Conservation (phyloP, 2,329 filamentous ascomycete genomes). For the Exophiala sp. region DNA sequence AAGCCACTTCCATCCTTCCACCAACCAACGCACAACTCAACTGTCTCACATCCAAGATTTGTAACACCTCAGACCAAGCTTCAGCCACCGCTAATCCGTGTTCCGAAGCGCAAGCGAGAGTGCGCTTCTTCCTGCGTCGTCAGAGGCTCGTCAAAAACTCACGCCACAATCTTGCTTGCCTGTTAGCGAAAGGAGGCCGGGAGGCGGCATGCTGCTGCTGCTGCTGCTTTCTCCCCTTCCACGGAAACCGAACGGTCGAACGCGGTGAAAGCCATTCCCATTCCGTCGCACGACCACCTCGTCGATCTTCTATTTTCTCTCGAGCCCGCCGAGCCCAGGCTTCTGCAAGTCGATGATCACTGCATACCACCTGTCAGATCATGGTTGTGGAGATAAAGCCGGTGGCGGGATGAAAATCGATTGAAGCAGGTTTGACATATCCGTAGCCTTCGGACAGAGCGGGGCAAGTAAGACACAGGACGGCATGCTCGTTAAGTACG, state of each 20-base stretch:
- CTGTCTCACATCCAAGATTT: not conserved
- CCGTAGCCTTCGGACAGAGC: not conserved
- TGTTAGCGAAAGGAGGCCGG: not conserved
- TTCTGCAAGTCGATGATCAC: not conserved
- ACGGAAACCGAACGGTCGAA: not conserved
- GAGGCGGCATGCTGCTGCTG: not conserved
- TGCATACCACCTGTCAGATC: not conserved
- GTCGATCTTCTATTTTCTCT: not conserved
- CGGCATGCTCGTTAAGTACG: no score
- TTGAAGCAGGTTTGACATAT: not conserved
- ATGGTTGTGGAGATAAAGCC: not conserved
- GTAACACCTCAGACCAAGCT: constrained; percentile 1
- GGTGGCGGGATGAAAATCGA: not conserved
- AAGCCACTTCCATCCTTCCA: not conserved
- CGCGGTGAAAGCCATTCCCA: no score
- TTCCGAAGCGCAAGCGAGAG: not conserved
- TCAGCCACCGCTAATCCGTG: constrained; percentile 9
- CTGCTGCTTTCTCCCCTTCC: not conserved
- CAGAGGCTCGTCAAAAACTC: not conserved
- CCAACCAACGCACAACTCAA: not conserved
- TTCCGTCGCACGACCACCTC: no score
- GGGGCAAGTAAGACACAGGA: not conserved
- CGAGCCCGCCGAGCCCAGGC: not conserved
- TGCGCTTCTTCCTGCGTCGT: not conserved
- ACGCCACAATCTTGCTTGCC: constrained; percentile 4